Conservation (phyloP, 495 filamentous ascomycete species). For the Penicillium roqueforti region DNA sequence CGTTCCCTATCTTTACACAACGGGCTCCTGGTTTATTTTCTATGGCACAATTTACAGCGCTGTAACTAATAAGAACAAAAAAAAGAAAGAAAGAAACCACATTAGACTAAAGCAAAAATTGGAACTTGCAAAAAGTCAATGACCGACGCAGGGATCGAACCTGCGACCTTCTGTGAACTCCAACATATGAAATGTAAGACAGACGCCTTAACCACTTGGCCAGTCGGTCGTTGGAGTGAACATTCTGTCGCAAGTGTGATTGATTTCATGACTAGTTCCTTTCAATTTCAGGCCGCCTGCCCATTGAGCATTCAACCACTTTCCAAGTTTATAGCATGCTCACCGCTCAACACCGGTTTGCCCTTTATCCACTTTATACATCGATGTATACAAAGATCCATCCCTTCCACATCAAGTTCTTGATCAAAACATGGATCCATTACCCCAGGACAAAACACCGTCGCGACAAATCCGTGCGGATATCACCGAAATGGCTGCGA, state of each 20-base stretch:
- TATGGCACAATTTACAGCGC: too few relatives aligned
- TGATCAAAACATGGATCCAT: background rate
- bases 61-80: too few relatives aligned
- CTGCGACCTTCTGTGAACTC: slow-evolving; percentile 9
- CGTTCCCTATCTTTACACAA: background rate
- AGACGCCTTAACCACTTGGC: slow-evolving; percentile 10
- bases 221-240: slow-evolving; percentile 1
- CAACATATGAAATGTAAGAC: slow-evolving; percentile 8
- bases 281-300: too few relatives aligned
- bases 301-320: too few relatives aligned
- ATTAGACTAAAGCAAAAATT: slow-evolving; percentile 6
- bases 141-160: slow-evolving; percentile 10
- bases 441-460: background rate
- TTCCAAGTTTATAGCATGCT: too few relatives aligned
- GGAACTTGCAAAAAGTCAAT: slow-evolving; percentile 6
- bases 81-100: background rate
- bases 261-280: too few relatives aligned
- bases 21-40: background rate
- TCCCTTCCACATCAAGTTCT: background rate
- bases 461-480: background rate
- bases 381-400: background rate
- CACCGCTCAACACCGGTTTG: too few relatives aligned
- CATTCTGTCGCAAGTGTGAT: too few relatives aligned
- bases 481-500: background rate
- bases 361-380: too few relatives aligned